Conservation (phyloP, 2,329 filamentous ascomycete species). For the Colletotrichum spinosum region DNA sequence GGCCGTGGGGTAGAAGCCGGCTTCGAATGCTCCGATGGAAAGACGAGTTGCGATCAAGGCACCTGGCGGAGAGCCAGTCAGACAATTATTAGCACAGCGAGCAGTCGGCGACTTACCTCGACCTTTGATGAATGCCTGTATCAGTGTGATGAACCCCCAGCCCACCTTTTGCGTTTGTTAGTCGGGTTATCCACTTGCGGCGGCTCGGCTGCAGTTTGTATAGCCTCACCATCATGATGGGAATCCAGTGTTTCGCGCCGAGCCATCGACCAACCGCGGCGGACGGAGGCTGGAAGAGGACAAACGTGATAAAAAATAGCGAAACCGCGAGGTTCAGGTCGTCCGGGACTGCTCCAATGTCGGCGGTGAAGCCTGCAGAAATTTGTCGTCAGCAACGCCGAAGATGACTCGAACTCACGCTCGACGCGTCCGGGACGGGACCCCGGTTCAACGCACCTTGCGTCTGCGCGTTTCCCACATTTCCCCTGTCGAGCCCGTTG, state of each 20-base stretch:
- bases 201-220: conserved; percentile 50
- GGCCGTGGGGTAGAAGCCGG: conserved; percentile 69
- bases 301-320: conserved; percentile 69
- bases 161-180: conserved; percentile 53
- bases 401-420: not conserved
- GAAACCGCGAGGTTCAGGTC: conserved; percentile 68
- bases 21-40: conserved; percentile 46
- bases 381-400: conserved; percentile 3
- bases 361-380: conserved; percentile 59
- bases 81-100: conserved; percentile 4
- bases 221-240: conserved; percentile 65
- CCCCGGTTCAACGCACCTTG: conserved; percentile 43
- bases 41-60: conserved; percentile 41
- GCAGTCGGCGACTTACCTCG: conserved; percentile 36
- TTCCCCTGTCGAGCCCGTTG: conserved; percentile 54
- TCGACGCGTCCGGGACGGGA: not conserved
- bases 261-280: conserved; percentile 54
- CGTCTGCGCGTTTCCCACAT: conserved; percentile 55
- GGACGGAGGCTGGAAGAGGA: conserved; percentile 67
- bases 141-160: conserved; percentile 45
- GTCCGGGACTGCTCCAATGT: conserved; percentile 61
- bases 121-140: conserved; percentile 45
- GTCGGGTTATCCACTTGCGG: conserved; percentile 48
- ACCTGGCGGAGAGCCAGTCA: conserved; percentile 28
- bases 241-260: conserved; percentile 66